Percentiles rank a stretch among this genome's conserved stretches.
These are phyloP conservation scores for Fusarium globosum DNA, from an alignment of 2,329 filamentous ascomycete species.

Conservation along the genomic window DNA sequence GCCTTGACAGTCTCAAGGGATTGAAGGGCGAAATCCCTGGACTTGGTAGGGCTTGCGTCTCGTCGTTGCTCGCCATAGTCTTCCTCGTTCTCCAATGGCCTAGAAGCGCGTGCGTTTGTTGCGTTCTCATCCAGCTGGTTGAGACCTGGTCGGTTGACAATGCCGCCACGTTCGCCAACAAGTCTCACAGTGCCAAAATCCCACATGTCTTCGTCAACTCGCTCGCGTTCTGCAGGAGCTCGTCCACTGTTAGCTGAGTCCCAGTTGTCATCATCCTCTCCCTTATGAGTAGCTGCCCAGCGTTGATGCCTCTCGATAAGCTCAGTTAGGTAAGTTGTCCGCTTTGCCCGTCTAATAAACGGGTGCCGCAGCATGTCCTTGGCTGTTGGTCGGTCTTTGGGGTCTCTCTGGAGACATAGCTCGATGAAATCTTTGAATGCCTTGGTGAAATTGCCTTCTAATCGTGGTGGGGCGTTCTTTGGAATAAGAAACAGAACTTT, in stretches of 20 bases:
- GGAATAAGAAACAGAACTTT: slow-evolving; percentile 97
- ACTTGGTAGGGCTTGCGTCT: slow-evolving; percentile 64
- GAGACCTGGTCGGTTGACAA: slow-evolving; percentile 66
- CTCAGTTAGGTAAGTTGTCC: slow-evolving; percentile 96
- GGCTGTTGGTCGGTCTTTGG: slow-evolving; percentile 86
- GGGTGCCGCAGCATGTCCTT: slow-evolving; percentile 89
- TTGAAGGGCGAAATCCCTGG: slow-evolving; percentile 57
- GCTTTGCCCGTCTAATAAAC: slow-evolving; percentile 91
- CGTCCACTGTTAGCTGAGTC: slow-evolving; percentile 66
- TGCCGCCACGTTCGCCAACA: slow-evolving; percentile 72
- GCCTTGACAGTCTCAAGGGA: slow-evolving; percentile 67
- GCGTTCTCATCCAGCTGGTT: slow-evolving; percentile 83
- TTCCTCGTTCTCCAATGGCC: slow-evolving; percentile 59
- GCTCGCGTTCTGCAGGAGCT: slow-evolving; percentile 64
- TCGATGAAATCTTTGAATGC: slow-evolving; percentile 88
- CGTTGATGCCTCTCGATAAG: slow-evolving; percentile 90
- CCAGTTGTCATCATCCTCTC: slow-evolving; percentile 70
- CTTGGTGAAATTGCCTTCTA: slow-evolving; percentile 85
- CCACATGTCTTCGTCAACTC: slow-evolving; percentile 87
- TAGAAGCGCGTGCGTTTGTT: slow-evolving; percentile 77
- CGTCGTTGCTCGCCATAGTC: slow-evolving; percentile 65
- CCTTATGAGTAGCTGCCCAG: slow-evolving; percentile 85
- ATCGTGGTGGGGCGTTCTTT: slow-evolving; percentile 86
- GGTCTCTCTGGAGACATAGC: slow-evolving; percentile 87
- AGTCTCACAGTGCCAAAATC: slow-evolving; percentile 96